Percentiles rank a stretch among this genome's conserved stretches.
Conservation (phyloP, 345 rosid genomes). For the Aurinia saxatilis region DNA sequence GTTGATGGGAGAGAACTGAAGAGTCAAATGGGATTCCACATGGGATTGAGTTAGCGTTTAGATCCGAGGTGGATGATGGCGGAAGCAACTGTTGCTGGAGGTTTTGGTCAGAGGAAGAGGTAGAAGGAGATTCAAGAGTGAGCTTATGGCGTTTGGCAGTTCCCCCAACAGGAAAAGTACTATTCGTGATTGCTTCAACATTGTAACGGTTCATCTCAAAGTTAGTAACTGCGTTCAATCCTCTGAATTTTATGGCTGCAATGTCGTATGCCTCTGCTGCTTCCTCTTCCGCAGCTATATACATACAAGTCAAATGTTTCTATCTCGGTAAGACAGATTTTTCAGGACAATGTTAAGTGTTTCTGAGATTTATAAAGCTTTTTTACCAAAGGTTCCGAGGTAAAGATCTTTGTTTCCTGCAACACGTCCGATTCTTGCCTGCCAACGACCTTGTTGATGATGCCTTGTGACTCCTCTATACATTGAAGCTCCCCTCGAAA, state of each 20-base stretch:
- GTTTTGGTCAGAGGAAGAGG: constrained; percentile 44
- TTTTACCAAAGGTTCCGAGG: constrained; percentile 85
- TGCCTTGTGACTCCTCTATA: constrained; percentile 98
- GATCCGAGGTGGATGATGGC: constrained; percentile 27
- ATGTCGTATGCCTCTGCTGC: constrained; percentile 98
- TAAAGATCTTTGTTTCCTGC: constrained; percentile 97
- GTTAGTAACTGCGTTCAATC: constrained; percentile 82
- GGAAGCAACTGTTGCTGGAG: constrained; percentile 21
- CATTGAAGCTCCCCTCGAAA: constrained; percentile 91
- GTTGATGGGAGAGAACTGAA: constrained; percentile 1
- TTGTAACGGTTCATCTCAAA: constrained; percentile 89
- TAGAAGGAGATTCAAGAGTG: constrained; percentile 37
- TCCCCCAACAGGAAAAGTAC: constrained; percentile 69
- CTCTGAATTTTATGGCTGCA: constrained; percentile 90
- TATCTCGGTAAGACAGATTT: background rate
- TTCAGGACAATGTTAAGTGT: background rate
- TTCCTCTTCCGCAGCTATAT: constrained; percentile 92
- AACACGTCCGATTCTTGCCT: constrained; percentile 94
- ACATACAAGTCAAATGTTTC: background rate
- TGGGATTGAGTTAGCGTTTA: constrained; percentile 9
- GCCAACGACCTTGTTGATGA: constrained; percentile 99
- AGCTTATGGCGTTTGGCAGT: constrained; percentile 75
- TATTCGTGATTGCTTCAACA: constrained; percentile 66
- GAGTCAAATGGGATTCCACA: constrained; percentile 19
- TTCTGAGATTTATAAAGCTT: too few relatives aligned